Evolutionary conservation across 257 asterid species (phyloP).

Genomic region (Plantago ovata): DNA sequence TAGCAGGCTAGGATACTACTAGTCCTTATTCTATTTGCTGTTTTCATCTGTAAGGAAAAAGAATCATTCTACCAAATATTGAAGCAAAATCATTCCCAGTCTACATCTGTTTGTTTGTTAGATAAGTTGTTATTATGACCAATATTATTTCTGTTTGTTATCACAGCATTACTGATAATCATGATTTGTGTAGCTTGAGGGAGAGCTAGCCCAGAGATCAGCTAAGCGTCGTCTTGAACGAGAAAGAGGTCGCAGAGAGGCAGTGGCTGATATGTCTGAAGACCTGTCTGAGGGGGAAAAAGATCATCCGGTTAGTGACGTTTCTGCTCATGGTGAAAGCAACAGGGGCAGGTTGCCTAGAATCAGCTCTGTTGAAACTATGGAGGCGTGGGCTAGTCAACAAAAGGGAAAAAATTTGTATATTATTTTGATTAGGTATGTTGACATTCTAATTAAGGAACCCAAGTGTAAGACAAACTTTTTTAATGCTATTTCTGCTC

Average conservation of each 20-base stretch:
- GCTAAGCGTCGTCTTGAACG: constrained; percentile 25
- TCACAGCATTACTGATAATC: constrained; percentile 11
- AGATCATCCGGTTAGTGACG: constrained; percentile 20
- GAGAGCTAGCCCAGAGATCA: constrained; percentile 24
- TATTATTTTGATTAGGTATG: constrained; percentile 29
- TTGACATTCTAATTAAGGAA: neutral
- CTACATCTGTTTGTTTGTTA: neutral
- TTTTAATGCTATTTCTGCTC: neutral
- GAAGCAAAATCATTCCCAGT: no score
- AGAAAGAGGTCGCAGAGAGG: constrained; percentile 29
- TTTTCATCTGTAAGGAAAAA: no score
- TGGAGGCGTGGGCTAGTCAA: constrained; percentile 25
- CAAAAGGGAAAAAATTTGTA: constrained; percentile 29
- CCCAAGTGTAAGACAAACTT: neutral
- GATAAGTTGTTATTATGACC: constrained; percentile 3
- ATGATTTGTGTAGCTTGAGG: constrained; percentile 21
- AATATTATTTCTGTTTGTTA: constrained; percentile 1
- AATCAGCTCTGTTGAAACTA: constrained; percentile 22
- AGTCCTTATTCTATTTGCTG: no score
- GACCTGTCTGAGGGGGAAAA: constrained; percentile 32
- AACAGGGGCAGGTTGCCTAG: constrained; percentile 19
- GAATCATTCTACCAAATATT: no score
- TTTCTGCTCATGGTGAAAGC: constrained; percentile 21
- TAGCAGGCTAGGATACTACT: no score
- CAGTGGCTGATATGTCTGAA: constrained; percentile 29